A percentile compares a stretch with the other conserved stretches of the same genome.
These are phyloP conservation scores for Penicillium sp. DNA, from an alignment of 2,329 filamentous ascomycete genomes.

Conservation along the genomic window DNA sequence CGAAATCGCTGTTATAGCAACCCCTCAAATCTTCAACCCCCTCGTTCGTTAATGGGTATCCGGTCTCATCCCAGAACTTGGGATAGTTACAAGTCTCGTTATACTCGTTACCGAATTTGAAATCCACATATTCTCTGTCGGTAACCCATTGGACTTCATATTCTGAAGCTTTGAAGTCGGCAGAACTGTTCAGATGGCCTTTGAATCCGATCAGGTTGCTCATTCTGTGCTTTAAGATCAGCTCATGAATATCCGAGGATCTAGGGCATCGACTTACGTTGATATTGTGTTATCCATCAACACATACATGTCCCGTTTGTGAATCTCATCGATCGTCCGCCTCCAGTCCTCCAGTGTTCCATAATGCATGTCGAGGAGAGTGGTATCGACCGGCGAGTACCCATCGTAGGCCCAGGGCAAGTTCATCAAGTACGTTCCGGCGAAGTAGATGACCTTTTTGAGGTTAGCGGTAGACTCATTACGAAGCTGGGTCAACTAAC, in stretches of 20 bases:
- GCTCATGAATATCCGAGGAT: neutral
- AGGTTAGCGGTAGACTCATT: constrained; percentile 1
- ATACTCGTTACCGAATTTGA: constrained; percentile 47
- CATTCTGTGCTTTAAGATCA: constrained; percentile 28
- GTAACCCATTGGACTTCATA: constrained; percentile 52
- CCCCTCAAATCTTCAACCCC: constrained; percentile 43
- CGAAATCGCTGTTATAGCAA: constrained; percentile 56
- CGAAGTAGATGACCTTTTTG: constrained; percentile 50
- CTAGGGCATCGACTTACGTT: constrained; percentile 38
- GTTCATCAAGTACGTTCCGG: constrained; percentile 56
- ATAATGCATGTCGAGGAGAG: constrained; percentile 56
- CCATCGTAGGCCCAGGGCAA: constrained; percentile 55
- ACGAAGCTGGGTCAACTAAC: constrained; percentile 22
- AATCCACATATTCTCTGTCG: constrained; percentile 50
- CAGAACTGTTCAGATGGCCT: constrained; percentile 50
- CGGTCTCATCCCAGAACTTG: constrained; percentile 53
- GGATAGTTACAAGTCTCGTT: constrained; percentile 51
- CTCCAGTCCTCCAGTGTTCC: constrained; percentile 54
- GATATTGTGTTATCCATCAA: constrained; percentile 58
- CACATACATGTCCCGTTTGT: constrained; percentile 55
- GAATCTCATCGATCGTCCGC: constrained; percentile 50
- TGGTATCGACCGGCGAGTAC: constrained; percentile 54
- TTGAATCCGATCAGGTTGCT: constrained; percentile 56
- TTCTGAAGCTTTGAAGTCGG: constrained; percentile 49
- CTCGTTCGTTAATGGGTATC: constrained; percentile 42